These are phyloP conservation scores for Lactarius deliciosus DNA, from an alignment of 768 basidiomycete genomes.

Conservation along the genomic window DNA sequence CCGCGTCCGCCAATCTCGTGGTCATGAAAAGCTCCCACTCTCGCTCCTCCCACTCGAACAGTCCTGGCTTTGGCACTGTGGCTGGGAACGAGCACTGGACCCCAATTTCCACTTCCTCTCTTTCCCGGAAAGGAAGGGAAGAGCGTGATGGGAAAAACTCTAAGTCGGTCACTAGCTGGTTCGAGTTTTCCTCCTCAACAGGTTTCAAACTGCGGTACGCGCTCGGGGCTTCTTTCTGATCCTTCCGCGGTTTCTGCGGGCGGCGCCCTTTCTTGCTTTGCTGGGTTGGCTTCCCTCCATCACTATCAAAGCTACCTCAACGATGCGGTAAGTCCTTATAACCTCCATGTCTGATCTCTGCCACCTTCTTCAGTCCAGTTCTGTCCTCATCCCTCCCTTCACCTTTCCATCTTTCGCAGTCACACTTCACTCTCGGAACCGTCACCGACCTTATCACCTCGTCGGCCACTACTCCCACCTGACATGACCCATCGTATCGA, in stretches of 20 bases:
- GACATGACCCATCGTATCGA: constrained; percentile 57
- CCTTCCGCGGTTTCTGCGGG: constrained; percentile 29
- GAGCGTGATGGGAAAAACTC: constrained; percentile 2
- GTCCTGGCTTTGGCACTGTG: constrained; percentile 1
- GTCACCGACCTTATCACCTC: constrained; percentile 22
- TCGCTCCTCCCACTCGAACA: not conserved
- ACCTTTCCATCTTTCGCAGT: constrained; percentile 21
- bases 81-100: not conserved
- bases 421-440: constrained; percentile 19
- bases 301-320: constrained; percentile 27
- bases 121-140: constrained; percentile 1
- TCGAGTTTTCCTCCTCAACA: constrained; percentile 8
- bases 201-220: constrained; percentile 25
- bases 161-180: not conserved
- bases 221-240: constrained; percentile 28
- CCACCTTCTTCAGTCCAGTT: constrained; percentile 6
- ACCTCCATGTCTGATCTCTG: constrained; percentile 18
- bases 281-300: constrained; percentile 28
- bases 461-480: constrained; percentile 8
- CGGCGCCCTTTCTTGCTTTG: constrained; percentile 23
- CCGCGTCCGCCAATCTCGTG: not conserved
- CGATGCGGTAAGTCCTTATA: constrained; percentile 31
- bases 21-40: not conserved
- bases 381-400: constrained; percentile 19
- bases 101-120: not conserved